Percentiles rank a stretch among this genome's conserved stretches.
These are phyloP conservation scores for Tylopilus vinaceipallidus DNA, from an alignment of 768 basidiomycete genomes.

Conservation along the genomic window DNA sequence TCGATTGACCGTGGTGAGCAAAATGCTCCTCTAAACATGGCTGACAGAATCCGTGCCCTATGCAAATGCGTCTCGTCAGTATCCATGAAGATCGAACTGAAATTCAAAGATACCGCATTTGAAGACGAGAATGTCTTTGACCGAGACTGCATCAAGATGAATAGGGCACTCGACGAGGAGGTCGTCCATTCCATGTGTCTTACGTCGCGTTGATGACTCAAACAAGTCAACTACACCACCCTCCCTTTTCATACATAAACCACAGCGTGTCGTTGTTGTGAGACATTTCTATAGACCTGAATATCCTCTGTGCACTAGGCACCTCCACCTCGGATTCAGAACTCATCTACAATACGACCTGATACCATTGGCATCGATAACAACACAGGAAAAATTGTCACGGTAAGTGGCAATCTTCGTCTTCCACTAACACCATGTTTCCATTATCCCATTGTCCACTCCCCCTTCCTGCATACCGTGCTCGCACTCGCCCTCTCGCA, in stretches of 20 bases:
- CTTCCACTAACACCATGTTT: too few relatives aligned
- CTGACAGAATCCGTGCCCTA: slow-evolving; percentile 34
- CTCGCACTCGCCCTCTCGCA: too few relatives aligned
- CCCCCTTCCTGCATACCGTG: too few relatives aligned
- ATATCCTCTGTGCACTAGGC: too few relatives aligned
- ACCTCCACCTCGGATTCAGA: too few relatives aligned
- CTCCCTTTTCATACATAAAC: background rate
- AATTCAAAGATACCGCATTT: slow-evolving; percentile 28
- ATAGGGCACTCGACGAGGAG: slow-evolving; percentile 32
- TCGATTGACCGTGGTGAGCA: slow-evolving; percentile 6
- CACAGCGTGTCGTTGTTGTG: background rate
- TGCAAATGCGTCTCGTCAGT: slow-evolving; percentile 13
- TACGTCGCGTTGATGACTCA: background rate
- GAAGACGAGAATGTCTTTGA: slow-evolving; percentile 29
- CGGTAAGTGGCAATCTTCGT: too few relatives aligned
- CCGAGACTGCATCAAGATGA: slow-evolving; percentile 28
- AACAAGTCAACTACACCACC: too few relatives aligned
- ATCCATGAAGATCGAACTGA: background rate
- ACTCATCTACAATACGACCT: too few relatives aligned
- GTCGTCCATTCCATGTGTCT: slow-evolving; percentile 14
- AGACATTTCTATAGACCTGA: too few relatives aligned
- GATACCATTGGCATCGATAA: too few relatives aligned
- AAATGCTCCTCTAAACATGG: slow-evolving; percentile 27
- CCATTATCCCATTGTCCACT: too few relatives aligned
- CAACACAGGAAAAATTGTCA: too few relatives aligned